Conservation (phyloP, 176 grass and related monocot species). For the Secale cereale region DNA sequence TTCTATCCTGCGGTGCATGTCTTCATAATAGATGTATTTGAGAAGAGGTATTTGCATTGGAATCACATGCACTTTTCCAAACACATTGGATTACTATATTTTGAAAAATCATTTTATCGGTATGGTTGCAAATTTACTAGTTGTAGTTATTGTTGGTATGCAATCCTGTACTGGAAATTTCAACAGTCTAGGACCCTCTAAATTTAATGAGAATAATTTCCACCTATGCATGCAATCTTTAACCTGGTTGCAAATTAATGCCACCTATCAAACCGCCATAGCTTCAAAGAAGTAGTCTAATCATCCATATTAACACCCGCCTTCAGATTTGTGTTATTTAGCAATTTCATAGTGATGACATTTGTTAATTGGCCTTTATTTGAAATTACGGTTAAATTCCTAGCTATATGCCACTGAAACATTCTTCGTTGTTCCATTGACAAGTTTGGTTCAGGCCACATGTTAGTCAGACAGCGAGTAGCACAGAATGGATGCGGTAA, state of each 20-base stretch:
- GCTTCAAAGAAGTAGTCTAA: not conserved
- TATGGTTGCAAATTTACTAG: not conserved
- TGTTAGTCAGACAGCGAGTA: not conserved
- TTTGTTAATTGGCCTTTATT: slow-evolving; percentile 13
- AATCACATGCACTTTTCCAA: slow-evolving; percentile 5
- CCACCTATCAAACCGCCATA: not conserved
- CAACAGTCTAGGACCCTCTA: not conserved
- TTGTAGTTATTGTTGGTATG: not conserved
- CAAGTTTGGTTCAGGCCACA: not conserved
- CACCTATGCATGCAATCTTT: not conserved
- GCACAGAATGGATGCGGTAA: not conserved
- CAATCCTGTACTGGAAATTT: not conserved
- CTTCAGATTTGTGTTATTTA: not conserved
- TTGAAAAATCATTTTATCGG: not conserved
- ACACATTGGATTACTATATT: not conserved
- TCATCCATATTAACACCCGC: too few relatives aligned
- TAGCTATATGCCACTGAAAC: not conserved
- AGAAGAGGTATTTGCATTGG: not conserved
- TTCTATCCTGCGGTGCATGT: not conserved
- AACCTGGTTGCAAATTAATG: not conserved
- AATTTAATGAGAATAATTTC: not conserved
- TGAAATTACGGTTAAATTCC: not conserved
- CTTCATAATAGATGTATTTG: slow-evolving; percentile 1
- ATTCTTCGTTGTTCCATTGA: not conserved
- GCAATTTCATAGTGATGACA: slow-evolving; percentile 6